Base-by-base conservation (phyloP, 257 asterid species). In the Cinchona pubescens region DNA sequence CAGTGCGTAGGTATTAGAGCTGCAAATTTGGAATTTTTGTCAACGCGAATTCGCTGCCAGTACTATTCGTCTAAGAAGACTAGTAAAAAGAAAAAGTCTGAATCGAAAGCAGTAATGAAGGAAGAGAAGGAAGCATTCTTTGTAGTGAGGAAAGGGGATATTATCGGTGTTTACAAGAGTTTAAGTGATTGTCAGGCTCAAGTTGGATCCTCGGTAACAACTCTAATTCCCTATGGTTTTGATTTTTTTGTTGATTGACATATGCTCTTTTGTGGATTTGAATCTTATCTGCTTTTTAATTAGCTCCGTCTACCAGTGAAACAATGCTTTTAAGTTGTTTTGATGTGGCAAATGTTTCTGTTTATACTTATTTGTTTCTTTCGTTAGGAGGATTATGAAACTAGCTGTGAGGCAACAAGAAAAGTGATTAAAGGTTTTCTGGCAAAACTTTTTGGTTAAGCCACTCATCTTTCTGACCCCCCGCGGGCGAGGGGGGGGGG, bases 121-220 rank as follows among this genome's bases (percentile, higher is more conserved):
- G 97, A 92, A 73, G 98, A 94, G 60, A 92, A 83, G 78, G 98
- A 92, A 63, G 92, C 96, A 32, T 94, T 94, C 80, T 94, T 90
- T 83, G 98, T 94, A 79, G 96, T 90, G 53, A 93, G 97, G 82
- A 94, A 94, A 85, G 98, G 97, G 42, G 97, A 92, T 79, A 81
- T 92, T 68, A 87, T 92, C 59, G 98, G 98, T 71, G 88, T 94
- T 37, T 94, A 90, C 89, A 94, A 90, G 86, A 92, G 92, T 83
- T 86, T 94, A 79, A 92, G 92, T 79, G 98, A 94, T 80, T 94
- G 97, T 74, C 98, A 94, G 86, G 89, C 91, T 72, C 98, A 94
- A 94, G 98, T 90, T 67, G 98, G 97, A 82, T 80, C 91, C 69
- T 94, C 98, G 89, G 98, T 94, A 92, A 86, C 84, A n/a, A 67